Conservation (phyloP, 192 early-diverging fungal species). For the Phlyctochytrium planicorne region DNA sequence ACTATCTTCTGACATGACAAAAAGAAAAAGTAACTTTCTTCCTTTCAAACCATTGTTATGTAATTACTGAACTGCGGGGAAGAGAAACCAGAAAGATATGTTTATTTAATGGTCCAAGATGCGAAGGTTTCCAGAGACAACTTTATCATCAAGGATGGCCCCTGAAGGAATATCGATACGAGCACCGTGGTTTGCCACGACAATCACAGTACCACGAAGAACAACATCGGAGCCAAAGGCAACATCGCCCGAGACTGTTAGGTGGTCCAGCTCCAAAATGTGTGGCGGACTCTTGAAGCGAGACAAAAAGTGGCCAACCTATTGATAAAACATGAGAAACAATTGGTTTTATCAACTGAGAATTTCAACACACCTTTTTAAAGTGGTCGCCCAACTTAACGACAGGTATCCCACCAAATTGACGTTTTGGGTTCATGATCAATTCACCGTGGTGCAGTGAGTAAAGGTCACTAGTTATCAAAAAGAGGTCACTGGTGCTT, state of each 20-base stretch:
- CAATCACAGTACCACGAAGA: slow-evolving; percentile 92
- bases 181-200: slow-evolving; percentile 95
- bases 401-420: slow-evolving; percentile 88
- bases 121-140: slow-evolving; percentile 93
- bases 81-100: no score
- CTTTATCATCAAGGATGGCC: slow-evolving; percentile 95
- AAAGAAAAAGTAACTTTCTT: no score
- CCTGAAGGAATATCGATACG: slow-evolving; percentile 97
- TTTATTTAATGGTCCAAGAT: slow-evolving; percentile 64
- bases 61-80: no score
- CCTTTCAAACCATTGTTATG: no score
- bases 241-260: slow-evolving; percentile 98
- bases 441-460: slow-evolving; percentile 90
- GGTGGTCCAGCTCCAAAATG: slow-evolving; percentile 95
- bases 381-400: slow-evolving; percentile 98
- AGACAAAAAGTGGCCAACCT: slow-evolving; percentile 77
- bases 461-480: slow-evolving; percentile 96
- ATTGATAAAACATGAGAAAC: slow-evolving; percentile 4
- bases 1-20: no score
- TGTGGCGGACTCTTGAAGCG: slow-evolving; percentile 94
- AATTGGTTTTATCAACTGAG: neutral
- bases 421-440: slow-evolving; percentile 86
- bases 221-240: slow-evolving; percentile 90
- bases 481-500: slow-evolving; percentile 93
- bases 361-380: slow-evolving; percentile 74